These are phyloP conservation scores for Pigoraptor vietnamica DNA, from an alignment of 78 protist genomes.

Conservation along the genomic window DNA sequence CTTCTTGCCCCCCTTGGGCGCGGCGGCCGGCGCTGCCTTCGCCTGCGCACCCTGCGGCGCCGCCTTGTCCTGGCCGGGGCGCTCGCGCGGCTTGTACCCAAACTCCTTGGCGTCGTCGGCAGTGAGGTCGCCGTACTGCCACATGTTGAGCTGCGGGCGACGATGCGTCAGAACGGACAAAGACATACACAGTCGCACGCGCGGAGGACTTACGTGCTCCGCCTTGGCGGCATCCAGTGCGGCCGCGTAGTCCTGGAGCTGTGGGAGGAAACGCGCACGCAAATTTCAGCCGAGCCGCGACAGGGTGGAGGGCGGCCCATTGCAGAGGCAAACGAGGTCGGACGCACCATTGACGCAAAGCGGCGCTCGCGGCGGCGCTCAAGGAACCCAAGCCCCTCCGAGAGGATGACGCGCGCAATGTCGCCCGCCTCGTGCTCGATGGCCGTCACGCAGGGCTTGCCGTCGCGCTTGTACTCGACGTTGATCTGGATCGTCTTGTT, in stretches of 20 bases:
- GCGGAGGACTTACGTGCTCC: neutral
- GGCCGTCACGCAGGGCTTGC: neutral
- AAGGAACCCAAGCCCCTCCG: neutral
- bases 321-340: neutral
- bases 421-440: neutral
- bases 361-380: neutral
- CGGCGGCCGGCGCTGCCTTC: too few relatives aligned
- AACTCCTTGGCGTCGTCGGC: conserved; percentile 1
- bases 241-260: neutral
- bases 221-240: conserved; percentile 2
- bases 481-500: neutral
- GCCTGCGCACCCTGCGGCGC: too few relatives aligned
- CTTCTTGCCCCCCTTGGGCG: neutral
- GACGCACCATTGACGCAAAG: neutral
- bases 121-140: conserved; percentile 1
- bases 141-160: neutral
- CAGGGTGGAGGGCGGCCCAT: neutral
- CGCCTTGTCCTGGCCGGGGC: neutral
- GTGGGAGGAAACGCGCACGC: neutral
- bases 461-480: neutral
- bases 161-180: neutral
- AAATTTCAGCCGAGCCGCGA: neutral
- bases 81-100: neutral
- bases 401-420: neutral
- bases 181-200: neutral